Base-by-base conservation (phyloP, 495 filamentous ascomycete genomes). In the Neurospora sp. region DNA sequence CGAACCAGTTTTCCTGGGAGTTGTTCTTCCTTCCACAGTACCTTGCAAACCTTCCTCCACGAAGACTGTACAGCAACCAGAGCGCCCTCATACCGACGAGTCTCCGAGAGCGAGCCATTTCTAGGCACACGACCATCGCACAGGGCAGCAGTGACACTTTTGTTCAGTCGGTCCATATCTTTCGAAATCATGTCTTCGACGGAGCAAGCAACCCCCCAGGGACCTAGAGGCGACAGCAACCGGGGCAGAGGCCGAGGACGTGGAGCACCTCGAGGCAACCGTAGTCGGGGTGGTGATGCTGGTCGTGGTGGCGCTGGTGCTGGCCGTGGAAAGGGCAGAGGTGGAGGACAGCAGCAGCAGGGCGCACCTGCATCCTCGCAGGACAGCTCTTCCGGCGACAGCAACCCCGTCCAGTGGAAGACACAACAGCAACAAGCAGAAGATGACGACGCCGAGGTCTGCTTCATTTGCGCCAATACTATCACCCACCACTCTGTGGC, bases 381-480 rank as follows among this genome's bases (percentile, higher is more conserved):
- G 39, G 36, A 39, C 24, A 62, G 43, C 39, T 70, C 71, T 11
- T 37, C 62, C 17, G 73, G 48, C 48, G 69, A 42, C 31, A 19
- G 38, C 40, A 36, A 71, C 24, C 48, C 48, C 13, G 24, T 11
- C 24, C 24, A 39, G n/a, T 24, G 70, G 7, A 75, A 73, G 69
- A 73, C 72, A 66, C 38, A 74, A 69, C 71, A 73, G 21, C 59
- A 71, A n/a, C 72, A 77, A 36, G 71, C 69, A 8, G 43, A 78
- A 69, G 76, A 77, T 38, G 89, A 89, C 34, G 92, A 95, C 74
- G 89, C 86, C 10, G 93, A 97, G 70, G 86, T 97, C 72, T 99
- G 96, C 86, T 98, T 98, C 82, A 98, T 99, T 74, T 99, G 96
- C 81, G 94, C 96, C 34, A 95, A 92, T 48, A 88, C 89, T 1